These are phyloP conservation scores for Huntiella decipiens DNA, from an alignment of 2,329 filamentous ascomycete genomes.

Conservation along the genomic window DNA sequence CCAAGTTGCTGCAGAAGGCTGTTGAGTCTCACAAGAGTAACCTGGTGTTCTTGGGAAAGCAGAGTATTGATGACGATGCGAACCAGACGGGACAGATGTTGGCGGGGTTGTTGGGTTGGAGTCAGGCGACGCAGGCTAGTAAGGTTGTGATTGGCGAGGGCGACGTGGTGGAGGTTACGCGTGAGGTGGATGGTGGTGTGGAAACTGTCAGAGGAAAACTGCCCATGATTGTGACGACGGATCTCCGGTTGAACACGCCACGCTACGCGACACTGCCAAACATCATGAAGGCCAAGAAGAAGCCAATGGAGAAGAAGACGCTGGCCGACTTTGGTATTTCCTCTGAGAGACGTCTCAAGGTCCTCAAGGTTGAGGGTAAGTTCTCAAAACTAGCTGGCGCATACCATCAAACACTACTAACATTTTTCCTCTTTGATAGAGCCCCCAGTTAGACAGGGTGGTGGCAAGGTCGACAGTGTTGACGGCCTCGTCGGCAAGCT, in stretches of 20 bases:
- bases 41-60: constrained; percentile 85
- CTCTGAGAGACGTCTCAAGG: constrained; percentile 60
- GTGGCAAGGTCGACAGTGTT: constrained; percentile 93
- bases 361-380: constrained; percentile 68
- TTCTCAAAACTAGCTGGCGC: constrained; percentile 13
- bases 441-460: constrained; percentile 71
- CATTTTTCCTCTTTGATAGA: constrained; percentile 29
- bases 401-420: not conserved
- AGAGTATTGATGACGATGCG: constrained; percentile 93
- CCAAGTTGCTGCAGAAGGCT: constrained; percentile 67
- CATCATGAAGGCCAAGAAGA: constrained; percentile 99
- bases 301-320: constrained; percentile 85
- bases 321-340: constrained; percentile 66
- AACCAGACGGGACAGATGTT: constrained; percentile 97
- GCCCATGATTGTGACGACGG: constrained; percentile 87
- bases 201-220: constrained; percentile 75
- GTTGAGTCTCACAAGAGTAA: constrained; percentile 76
- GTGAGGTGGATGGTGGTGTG: constrained; percentile 87
- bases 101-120: constrained; percentile 76
- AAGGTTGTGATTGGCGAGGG: constrained; percentile 58
- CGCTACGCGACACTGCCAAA: constrained; percentile 90
- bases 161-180: constrained; percentile 56
- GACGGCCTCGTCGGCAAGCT: constrained; percentile 84
- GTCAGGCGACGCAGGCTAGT: constrained; percentile 84
- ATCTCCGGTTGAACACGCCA: constrained; percentile 85